Evolutionary conservation across 2,329 filamentous ascomycete genomes (phyloP).

Genomic region (Bertia moriformis): DNA sequence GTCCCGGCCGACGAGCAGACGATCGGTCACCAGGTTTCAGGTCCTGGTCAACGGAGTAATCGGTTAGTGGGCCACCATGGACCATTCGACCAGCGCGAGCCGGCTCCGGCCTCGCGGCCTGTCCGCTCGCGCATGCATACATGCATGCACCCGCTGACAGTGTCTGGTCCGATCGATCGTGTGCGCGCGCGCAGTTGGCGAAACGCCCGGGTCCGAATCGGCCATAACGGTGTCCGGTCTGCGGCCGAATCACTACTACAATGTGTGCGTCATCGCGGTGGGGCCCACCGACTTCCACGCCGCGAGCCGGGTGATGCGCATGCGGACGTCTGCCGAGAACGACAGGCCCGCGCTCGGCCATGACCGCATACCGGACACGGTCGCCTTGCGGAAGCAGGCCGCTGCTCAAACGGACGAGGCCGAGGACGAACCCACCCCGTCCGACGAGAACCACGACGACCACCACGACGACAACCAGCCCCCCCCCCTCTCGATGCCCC

Average conservation of each 20-base stretch:
- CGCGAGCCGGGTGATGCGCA: conserved; percentile 68
- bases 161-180: background rate
- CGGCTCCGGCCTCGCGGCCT: conserved; percentile 2
- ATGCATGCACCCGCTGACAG: conserved; percentile 4
- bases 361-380: conserved; percentile 40
- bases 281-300: conserved; percentile 87
- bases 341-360: conserved; percentile 45
- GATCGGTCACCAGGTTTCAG: conserved; percentile 69
- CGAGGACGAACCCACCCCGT: conserved; percentile 31
- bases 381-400: conserved; percentile 34
- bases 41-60: conserved; percentile 89
- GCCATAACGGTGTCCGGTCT: conserved; percentile 85
- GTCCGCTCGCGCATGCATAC: conserved; percentile 1
- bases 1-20: conserved; percentile 55
- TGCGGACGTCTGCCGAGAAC: conserved; percentile 60
- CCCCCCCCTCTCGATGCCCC: background rate
- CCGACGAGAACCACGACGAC: background rate
- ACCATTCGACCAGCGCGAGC: conserved; percentile 2
- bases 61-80: conserved; percentile 52
- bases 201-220: conserved; percentile 66
- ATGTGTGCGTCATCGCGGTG: conserved; percentile 81
- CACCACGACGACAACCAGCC: background rate
- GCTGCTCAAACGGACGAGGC: conserved; percentile 21
- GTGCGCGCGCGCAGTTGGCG: conserved; percentile 48
- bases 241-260: conserved; percentile 77